Base-by-base conservation (phyloP, 805 yeast species). In the Sugiyamaella floridensis region DNA sequence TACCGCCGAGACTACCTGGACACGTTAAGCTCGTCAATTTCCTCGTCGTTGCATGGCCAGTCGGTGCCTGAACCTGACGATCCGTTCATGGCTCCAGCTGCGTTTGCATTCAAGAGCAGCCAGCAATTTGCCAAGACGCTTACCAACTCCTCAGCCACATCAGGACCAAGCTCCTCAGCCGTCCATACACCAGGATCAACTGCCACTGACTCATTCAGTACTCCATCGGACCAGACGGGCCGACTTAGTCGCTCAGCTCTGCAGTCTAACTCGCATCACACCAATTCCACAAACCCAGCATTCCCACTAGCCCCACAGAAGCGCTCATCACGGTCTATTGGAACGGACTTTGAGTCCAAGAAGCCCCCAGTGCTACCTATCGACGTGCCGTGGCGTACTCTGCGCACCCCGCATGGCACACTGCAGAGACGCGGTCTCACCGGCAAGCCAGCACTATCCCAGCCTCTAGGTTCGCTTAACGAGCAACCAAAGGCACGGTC, bases 221-320 rank as follows among this genome's bases (percentile, higher is more conserved):
- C 58, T n/a, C 60, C 60, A 1, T 49, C 60, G 8, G 55, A 50
- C 15, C 47, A 53, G 11, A 40, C 49, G 7, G 26, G 26, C 26
- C 37, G 37, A 5, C 37, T 32, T 14, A 11, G 37, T 8, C 37
- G 37, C 37, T 32, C 37, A 4, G 37, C 37, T 10, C n/a, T 32
- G 37, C 37, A 32, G 37, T 32, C 37, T 4, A 10, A 45, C n/a
- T n/a, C 20, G 32, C 40, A 19, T 32, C 48, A 34, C n/a, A 1
- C 40, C 6, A 34, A 45, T 12, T 4, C 41, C 22, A 20, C 40
- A 26, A n/a, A 20, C 22, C 22, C 44, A 29, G 52, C 54, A 15
- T 32, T 55, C 15, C 56, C 61, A 18, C 50, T 58, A 20, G 62
- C 62, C 5, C 62, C 62, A 7, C 62, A 58, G 45, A 58, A 58